phyloP scores from a whole-genome alignment of 2,329 filamentous ascomycete genomes.

The Blastomyces emzantsi region DNA sequence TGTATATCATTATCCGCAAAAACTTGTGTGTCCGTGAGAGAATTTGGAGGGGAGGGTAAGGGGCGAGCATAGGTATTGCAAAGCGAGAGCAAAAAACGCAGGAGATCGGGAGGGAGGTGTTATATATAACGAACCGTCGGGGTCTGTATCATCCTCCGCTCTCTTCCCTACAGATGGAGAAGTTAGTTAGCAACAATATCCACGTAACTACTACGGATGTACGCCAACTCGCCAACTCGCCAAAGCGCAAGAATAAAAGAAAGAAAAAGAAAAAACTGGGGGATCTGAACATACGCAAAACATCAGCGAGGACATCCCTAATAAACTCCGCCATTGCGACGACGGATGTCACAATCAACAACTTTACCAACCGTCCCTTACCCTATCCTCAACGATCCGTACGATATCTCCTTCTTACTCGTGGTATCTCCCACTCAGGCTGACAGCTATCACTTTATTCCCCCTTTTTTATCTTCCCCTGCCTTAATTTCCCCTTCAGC shows the following conservation, averaged over 20 bases:
- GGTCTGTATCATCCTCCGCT: conserved; percentile 16
- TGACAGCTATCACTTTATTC: neutral
- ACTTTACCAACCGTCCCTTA: neutral
- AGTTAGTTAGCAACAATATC: conserved; percentile 1
- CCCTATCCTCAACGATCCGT: neutral
- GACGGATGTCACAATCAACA: neutral
- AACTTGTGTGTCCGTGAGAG: neutral
- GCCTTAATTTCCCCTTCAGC: neutral
- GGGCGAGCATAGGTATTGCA: neutral
- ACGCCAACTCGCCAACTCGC: neutral
- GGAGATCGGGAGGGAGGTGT: neutral
- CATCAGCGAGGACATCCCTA: conserved; percentile 27
- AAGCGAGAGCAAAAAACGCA: neutral
- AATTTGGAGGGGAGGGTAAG: neutral
- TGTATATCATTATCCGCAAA: neutral
- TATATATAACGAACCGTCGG: conserved; percentile 15
- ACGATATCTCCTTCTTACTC: too few relatives aligned
- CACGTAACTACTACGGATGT: neutral
- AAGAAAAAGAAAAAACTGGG: neutral
- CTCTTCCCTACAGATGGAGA: conserved; percentile 12
- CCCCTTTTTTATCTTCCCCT: neutral
- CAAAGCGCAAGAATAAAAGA: neutral
- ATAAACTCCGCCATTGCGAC: conserved; percentile 30
- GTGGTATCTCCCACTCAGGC: neutral
- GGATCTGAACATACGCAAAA: conserved; percentile 28